Evolutionary conservation across 441 rosid genomes (phyloP), one percentile per base, ranked within the genome.

Genomic region (Dalechampia spathulata): DNA sequence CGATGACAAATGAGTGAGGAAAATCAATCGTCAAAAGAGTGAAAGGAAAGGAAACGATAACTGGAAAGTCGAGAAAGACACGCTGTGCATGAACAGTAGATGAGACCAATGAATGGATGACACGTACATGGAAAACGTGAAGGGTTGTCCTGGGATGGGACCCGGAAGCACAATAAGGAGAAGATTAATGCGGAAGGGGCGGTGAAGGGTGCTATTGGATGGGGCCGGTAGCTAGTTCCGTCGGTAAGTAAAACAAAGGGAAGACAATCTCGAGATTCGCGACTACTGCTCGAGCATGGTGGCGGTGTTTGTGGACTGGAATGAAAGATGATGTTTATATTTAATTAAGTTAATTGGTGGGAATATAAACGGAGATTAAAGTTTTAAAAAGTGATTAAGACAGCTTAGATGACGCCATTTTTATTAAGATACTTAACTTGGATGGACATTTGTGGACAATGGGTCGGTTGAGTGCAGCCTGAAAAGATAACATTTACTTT

Each of bases 41-140:
- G 36, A 46, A 34, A 27, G 49, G n/a, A 58, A 58, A 49, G 59
- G 54, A 25, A 43, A 50, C 32, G 39, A 43, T 17, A 23, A n/a
- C n/a, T n/a, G n/a, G 39, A 62, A 61, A 49, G 30, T 22, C 9
- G 39, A 26, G 72, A 25, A 37, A 12, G 69, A 49, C 23, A 52
- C 61, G 58, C 57, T 51, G 63, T 19, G 7, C 2, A 1, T 47
- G 22, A 4, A 5, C 21, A 38, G 7, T 4, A 15, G 23, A 42
- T 36, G 15, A 0, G 37, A 14, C 75, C 68, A 60, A 55, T 65
- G 23, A 7, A 23, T 0, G 0, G 2, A 0, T 13, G 77, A 47
- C 75, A 72, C 76, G 81, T 73, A 81, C 49, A 52, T 1, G 26
- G 13, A 13, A 16, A 50, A 44, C 63, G 47, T 66, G 65, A 59